Evolutionary conservation across 768 basidiomycete species (phyloP).

Genomic region (Exsudoporus frostii): DNA sequence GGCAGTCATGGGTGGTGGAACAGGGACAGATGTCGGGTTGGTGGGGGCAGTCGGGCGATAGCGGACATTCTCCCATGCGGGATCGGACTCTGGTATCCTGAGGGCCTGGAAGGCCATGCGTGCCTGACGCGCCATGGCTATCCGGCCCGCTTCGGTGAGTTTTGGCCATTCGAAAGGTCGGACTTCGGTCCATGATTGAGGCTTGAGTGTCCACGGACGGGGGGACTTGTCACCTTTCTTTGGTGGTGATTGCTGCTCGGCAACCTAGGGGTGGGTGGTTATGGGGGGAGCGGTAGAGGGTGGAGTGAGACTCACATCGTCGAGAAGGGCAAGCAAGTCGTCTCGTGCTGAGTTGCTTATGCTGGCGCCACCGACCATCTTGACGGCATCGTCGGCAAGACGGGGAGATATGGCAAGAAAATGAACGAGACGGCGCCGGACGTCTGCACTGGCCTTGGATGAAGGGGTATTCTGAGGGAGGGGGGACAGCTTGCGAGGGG

Average conservation of each 20-base stretch:
- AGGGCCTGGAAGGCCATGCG: conserved; percentile 46
- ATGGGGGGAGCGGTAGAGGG: too few relatives aligned
- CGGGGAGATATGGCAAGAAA: conserved; percentile 51
- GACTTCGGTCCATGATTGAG: conserved; percentile 61
- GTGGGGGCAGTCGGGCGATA: conserved; percentile 26
- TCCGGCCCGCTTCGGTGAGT: conserved; percentile 47
- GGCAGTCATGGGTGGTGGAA: conserved; percentile 17
- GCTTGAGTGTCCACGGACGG: conserved; percentile 52
- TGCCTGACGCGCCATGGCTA: conserved; percentile 49
- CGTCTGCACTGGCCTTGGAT: conserved; percentile 17
- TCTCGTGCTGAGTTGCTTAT: conserved; percentile 34
- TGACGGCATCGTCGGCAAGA: conserved; percentile 36
- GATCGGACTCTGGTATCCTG: conserved; percentile 56
- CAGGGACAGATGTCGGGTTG: conserved; percentile 9
- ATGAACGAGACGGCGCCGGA: conserved; percentile 44
- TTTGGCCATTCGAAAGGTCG: conserved; percentile 62
- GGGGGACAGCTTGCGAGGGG: conserved; percentile 32
- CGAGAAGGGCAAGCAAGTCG: conserved; percentile 47
- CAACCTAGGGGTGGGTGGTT: conserved; percentile 39
- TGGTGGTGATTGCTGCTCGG: conserved; percentile 37
- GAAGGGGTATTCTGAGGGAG: conserved; percentile 20
- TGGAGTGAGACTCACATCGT: conserved; percentile 39
- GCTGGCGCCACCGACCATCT: conserved; percentile 44
- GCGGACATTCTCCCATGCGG: conserved; percentile 57
- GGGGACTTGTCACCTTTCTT: conserved; percentile 38